These are phyloP conservation scores for Vanderwaltozyma polyspora DNA, from an alignment of 805 yeast species.

Conservation along the genomic window DNA sequence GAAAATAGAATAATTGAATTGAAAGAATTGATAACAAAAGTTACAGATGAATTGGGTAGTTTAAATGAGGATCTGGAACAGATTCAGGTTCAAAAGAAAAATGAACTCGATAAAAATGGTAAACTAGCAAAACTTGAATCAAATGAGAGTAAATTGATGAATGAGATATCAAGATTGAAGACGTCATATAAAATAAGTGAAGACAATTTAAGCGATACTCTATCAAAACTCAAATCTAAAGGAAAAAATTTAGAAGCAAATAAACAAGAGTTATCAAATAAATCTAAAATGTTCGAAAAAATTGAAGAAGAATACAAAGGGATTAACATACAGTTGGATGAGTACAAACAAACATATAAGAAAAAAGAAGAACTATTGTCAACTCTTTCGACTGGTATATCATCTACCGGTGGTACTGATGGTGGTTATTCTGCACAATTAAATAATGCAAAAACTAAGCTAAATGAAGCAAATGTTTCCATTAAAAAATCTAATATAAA, in stretches of 20 bases:
- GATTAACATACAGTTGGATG: conserved; percentile 34
- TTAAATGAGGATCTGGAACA: conserved; percentile 51
- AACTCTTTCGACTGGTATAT: conserved; percentile 79
- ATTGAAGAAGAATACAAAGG: conserved; percentile 37
- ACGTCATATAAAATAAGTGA: conserved; percentile 49
- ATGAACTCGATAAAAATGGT: conserved; percentile 33
- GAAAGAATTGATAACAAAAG: conserved; percentile 33
- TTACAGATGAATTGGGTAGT: conserved; percentile 43
- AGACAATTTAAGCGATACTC: conserved; percentile 50
- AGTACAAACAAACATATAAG: conserved; percentile 36
- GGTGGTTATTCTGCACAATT: conserved; percentile 72
- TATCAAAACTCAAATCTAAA: conserved; percentile 25
- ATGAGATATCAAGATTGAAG: conserved; percentile 55
- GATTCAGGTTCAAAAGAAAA: conserved; percentile 41
- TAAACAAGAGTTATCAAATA: conserved; percentile 26
- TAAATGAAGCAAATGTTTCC: conserved; percentile 42
- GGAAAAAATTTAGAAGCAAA: conserved; percentile 28
- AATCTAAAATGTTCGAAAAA: conserved; percentile 28
- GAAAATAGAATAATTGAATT: conserved; percentile 32
- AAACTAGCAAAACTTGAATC: conserved; percentile 45
- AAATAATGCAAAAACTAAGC: conserved; percentile 44
- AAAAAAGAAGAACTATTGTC: conserved; percentile 71
- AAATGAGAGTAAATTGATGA: conserved; percentile 43
- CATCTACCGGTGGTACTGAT: conserved; percentile 62
- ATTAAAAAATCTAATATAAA: conserved; percentile 52